phyloP scores from a whole-genome alignment of 345 rosid genomes.

The Pugionium cornutum region DNA sequence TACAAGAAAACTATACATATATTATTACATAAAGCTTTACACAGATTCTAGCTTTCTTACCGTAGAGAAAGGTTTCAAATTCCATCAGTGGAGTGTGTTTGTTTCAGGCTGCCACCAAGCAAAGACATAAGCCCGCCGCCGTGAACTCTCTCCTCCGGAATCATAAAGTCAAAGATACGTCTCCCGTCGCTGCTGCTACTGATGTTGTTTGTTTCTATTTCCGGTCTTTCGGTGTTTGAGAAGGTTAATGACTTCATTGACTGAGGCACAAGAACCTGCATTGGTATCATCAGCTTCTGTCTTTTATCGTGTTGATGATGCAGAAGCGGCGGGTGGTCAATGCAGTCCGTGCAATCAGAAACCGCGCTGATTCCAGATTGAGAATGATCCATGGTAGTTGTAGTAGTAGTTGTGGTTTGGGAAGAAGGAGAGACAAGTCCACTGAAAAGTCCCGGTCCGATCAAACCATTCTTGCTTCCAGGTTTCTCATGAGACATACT shows the following conservation, averaged over 20 bases:
- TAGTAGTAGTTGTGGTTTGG: slow-evolving; percentile 32
- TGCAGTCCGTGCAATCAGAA: slow-evolving; percentile 65
- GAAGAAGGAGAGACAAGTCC: slow-evolving; percentile 74
- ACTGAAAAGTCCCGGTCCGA: slow-evolving; percentile 78
- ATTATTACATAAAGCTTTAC: slow-evolving; percentile 25
- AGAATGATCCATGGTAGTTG: slow-evolving; percentile 46
- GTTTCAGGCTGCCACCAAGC: slow-evolving; percentile 67
- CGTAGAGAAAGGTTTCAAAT: slow-evolving; percentile 41
- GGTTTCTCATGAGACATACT: slow-evolving; percentile 60
- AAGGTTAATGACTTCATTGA: slow-evolving; percentile 75
- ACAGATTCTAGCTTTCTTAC: slow-evolving; percentile 33
- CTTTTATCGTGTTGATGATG: slow-evolving; percentile 38
- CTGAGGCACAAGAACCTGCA: slow-evolving; percentile 84
- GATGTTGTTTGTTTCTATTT: slow-evolving; percentile 44
- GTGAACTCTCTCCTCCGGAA: slow-evolving; percentile 97
- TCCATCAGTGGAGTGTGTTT: slow-evolving; percentile 59
- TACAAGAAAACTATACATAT: slow-evolving; percentile 39
- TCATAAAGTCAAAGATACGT: slow-evolving; percentile 49
- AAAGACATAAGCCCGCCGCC: slow-evolving; percentile 93
- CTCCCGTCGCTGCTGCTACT: slow-evolving; percentile 27
- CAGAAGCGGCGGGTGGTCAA: slow-evolving; percentile 39
- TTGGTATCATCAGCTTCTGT: slow-evolving; percentile 68
- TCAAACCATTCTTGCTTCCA: slow-evolving; percentile 55
- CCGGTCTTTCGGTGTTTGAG: slow-evolving; percentile 38
- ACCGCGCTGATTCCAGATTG: slow-evolving; percentile 61